Evolutionary conservation across 805 yeast genomes (phyloP), one percentile per base, ranked within the genome.

Genomic region (Metschnikowia gelsemii): DNA sequence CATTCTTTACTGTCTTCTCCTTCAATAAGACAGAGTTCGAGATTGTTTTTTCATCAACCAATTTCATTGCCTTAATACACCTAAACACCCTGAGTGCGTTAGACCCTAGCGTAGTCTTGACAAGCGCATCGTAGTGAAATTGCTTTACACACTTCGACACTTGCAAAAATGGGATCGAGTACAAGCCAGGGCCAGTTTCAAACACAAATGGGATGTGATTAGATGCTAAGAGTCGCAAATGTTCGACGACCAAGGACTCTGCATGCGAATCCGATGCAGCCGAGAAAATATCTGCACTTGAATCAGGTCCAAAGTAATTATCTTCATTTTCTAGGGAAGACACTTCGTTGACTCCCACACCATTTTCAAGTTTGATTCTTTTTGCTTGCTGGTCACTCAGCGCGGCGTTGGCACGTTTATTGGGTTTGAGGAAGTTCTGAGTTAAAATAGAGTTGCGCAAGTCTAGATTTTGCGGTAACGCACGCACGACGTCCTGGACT

Each of bases 21-120:
- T 79, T 86, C 62, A 93, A 73, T 38, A 93, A 64, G 1, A 93
- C 91, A 12, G 78, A 62, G 38, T 85, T 82, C 27, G 88, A 79
- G 37, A 93, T 76, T 14, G 82, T 71, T 56, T 91, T 90, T 56
- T 93, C 99, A 49, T 95, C 96, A 7, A 84, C 83, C 34, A 88
- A 70, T 49, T 80, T 79, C 54, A 79, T 72, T 8, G 74, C 75
- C 43, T 86, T 79, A 23, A 93, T 75, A 52, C 96, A 85, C 49
- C 95, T 80, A 45, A 91, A 64, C 2, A 93, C 71, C 40, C 96
- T 75, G 41, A 85, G 73, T 0, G 90, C 78, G 13, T 82, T 75
- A 7, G 74, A 66, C 1, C 93, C 93, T 45, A 85, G 64, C 0
- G 86, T 73, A 2, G 79, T 65, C 42, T 80, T 76, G 30, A 86